Base-by-base conservation (phyloP, 2,329 filamentous ascomycete species). In the Phialocephala subalpina region DNA sequence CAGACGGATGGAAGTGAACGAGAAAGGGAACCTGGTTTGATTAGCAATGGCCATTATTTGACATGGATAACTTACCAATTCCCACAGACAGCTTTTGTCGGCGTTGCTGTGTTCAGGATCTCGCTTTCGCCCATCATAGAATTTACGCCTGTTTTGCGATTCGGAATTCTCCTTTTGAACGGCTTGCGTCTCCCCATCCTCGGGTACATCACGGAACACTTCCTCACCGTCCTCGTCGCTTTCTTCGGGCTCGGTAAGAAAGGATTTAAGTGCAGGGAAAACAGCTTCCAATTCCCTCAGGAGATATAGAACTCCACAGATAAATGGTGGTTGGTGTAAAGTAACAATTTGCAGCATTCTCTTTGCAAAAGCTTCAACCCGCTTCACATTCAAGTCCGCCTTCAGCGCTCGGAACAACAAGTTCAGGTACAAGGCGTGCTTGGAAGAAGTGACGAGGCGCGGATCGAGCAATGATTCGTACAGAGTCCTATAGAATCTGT, bases 301-400 rank as follows among this genome's bases (percentile, higher is more conserved):
- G 42, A 99, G 85, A 76, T 96, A 98, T 22, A 99, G 84, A n/a
- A 97, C 88, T 71, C 95, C 95, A 74, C 94, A 97, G 56, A 94
- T 89, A 76, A 99, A 99, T 0, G 95, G 88, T 9, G 96, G 92
- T 69, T 98, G 94, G 76, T 99, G 96, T 73, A 99, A 81, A 25
- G 91, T 91, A 25, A 97, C 84, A 47, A 97, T 84, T 77, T 99
- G 96, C 53, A 98, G 82, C 78, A 99, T 87, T 67, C 96, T 88
- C 82, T 99, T 99, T 52, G 94, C 90, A 75, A 99, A 99, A 1
- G 96, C 96, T 80, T 98, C 97, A 64, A 98, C 92, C 40, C 96
- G 89, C 72, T 94, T 94, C 66, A 93, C 87, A 77, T 94, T 96
- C n/a, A 95, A 82, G 74, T 99, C 96, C 40, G 90, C 88, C 81